Conservation (phyloP, 1,284 basidiomycete genomes). For the Cutaneotrichosporon sp. region DNA sequence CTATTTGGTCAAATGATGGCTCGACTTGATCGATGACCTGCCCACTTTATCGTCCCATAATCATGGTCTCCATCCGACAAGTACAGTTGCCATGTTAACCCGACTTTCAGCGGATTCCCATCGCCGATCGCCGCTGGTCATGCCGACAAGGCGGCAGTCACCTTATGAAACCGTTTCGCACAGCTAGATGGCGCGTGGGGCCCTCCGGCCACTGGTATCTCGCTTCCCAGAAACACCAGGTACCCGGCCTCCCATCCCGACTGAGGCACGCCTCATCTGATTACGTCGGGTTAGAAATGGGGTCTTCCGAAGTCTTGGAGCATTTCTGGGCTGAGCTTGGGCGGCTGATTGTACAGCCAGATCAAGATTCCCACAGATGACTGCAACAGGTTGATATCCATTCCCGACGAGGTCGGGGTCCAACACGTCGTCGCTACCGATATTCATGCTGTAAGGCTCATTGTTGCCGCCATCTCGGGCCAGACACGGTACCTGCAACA, state of each 20-base stretch:
- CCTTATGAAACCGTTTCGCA: not conserved
- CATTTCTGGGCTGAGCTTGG: not conserved
- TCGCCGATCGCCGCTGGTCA: not conserved
- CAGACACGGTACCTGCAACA: not conserved
- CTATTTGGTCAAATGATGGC: not conserved
- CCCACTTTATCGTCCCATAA: not conserved
- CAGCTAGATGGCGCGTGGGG: not conserved
- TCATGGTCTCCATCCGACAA: not conserved
- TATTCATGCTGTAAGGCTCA: not conserved
- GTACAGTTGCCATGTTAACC: not conserved
- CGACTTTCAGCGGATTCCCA: not conserved
- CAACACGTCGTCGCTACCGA: not conserved
- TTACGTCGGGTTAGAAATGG: not conserved
- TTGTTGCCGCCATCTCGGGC: not conserved
- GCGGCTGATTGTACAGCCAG: not conserved
- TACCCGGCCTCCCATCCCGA: not conserved
- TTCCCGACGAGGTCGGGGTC: not conserved
- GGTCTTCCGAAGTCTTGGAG: not conserved
- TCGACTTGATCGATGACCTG: not conserved
- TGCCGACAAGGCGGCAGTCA: not conserved
- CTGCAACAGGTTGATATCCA: not conserved
- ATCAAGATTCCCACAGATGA: not conserved
- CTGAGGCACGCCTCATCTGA: not conserved
- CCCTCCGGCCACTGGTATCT: not conserved
- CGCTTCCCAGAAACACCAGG: not conserved